Conservation (phyloP, 2,329 filamentous ascomycete species). For the Colletotrichum sp. region DNA sequence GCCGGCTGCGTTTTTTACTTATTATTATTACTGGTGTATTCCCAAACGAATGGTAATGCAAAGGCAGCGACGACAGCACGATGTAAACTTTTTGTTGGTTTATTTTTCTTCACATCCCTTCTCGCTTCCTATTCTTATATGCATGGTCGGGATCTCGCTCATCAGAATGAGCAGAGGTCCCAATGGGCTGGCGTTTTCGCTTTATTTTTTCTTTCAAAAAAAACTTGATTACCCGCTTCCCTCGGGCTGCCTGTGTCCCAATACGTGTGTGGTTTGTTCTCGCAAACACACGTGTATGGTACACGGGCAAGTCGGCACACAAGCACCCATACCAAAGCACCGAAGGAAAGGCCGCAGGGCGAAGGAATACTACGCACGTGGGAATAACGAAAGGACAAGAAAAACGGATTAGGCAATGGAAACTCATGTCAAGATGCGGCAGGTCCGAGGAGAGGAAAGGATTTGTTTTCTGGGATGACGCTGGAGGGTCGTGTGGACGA, state of each 20-base stretch:
- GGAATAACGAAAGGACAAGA: not conserved
- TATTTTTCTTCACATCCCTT: not conserved
- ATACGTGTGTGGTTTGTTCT: not conserved
- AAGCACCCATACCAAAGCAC: not conserved
- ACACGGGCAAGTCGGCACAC: not conserved
- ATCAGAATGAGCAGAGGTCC: not conserved
- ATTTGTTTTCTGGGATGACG: not conserved
- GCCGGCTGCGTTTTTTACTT: constrained; percentile 14
- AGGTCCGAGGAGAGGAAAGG: not conserved
- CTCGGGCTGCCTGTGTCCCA: not conserved
- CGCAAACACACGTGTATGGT: not conserved
- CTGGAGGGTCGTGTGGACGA: not conserved
- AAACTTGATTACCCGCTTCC: not conserved
- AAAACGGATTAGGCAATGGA: not conserved
- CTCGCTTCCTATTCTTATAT: constrained; percentile 16
- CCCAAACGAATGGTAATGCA: constrained; percentile 20
- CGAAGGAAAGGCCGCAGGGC: not conserved
- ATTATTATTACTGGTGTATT: not conserved
- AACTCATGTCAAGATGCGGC: not conserved
- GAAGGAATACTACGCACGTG: not conserved
- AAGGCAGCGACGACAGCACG: constrained; percentile 21
- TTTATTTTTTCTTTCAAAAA: not conserved
- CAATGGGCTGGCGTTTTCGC: constrained; percentile 7
- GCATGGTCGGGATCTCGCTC: constrained; percentile 5
- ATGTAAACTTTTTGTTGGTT: constrained; percentile 17